Base-by-base conservation (phyloP, 331 rosid species). In the Acacia concinna region DNA sequence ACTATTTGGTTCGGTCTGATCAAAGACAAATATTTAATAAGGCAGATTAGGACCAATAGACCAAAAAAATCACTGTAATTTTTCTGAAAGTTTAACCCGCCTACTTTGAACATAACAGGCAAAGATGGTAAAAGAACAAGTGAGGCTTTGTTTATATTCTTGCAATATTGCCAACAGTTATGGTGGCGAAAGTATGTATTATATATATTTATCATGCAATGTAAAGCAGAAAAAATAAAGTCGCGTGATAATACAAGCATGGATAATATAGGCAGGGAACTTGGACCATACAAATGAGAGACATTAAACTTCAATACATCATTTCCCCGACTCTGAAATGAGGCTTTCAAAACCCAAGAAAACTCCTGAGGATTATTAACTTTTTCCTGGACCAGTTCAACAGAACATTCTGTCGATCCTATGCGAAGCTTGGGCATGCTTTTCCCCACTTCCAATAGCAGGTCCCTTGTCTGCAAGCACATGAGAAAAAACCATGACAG, bases 351-450 rank as follows among this genome's bases (percentile, higher is more conserved):
- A 72, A 84, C 84, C 89, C 86, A 81, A 52, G 91, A 91, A 80
- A 91, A 91, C 31, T 89, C 94, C 88, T 85, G 76, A 41, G 97
- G 97, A 78, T 91, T 91, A 59, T 93, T 94, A 79, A 89, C 89
- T 81, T 89, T 89, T 73, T 82, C 93, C 86, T 85, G 90, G 78
- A 91, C 85, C 69, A 93, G 90, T 78, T 88, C 94, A 76, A 87
- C 80, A 76, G 74, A 76, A 74, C 79, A 87, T 30, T 86, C 93
- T 21, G 86, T 83, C 25, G 88, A 85, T 80, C 92, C 94, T 71
- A 91, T 82, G 23, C 41, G 74, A 63, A 86, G 77, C 85, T 87
- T 91, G 71, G 91, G 80, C 79, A 73, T 75, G 77, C 79, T 79
- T 78, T 63, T 85, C 56, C 91, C 91, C 6, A 90, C 79, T 76